phyloP scores from a whole-genome alignment of 257 asterid species.

The Anisodus acutangulus region DNA sequence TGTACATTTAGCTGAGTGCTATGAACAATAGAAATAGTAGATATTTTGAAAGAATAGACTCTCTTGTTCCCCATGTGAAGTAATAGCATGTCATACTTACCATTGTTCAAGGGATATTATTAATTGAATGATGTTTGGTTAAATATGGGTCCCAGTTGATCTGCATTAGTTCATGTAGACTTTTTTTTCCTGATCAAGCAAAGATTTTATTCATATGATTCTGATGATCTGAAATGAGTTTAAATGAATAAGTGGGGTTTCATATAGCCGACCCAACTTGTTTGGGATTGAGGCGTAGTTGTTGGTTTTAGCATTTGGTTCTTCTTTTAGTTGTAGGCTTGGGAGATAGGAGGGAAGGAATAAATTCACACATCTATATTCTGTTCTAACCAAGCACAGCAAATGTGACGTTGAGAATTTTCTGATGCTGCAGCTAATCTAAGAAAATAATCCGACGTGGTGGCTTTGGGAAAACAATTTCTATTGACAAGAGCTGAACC shows the following conservation, averaged over 20 bases:
- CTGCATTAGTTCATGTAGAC: not conserved
- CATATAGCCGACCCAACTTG: too few species aligned
- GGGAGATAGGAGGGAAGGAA: not conserved
- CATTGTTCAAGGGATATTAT: not conserved
- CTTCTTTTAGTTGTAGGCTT: not conserved
- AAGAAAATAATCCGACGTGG: not conserved
- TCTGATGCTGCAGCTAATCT: constrained; percentile 6
- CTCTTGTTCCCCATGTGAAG: not conserved
- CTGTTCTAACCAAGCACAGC: not conserved
- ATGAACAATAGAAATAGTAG: not conserved
- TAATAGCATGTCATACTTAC: not conserved
- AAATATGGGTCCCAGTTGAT: not conserved
- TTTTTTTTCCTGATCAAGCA: constrained; percentile 18
- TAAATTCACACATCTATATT: not conserved
- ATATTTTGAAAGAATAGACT: not conserved
- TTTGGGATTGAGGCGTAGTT: too few species aligned
- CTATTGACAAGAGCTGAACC: not conserved
- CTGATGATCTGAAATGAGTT: too few species aligned
- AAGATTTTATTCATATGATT: not conserved
- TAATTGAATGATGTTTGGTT: not conserved
- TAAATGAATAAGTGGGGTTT: too few species aligned
- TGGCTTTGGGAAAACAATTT: not conserved
- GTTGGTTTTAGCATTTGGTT: not conserved
- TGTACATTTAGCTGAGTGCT: not conserved
- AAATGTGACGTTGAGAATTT: not conserved